Conservation (phyloP, 129 eudicot species). For the Lactuca sativa region DNA sequence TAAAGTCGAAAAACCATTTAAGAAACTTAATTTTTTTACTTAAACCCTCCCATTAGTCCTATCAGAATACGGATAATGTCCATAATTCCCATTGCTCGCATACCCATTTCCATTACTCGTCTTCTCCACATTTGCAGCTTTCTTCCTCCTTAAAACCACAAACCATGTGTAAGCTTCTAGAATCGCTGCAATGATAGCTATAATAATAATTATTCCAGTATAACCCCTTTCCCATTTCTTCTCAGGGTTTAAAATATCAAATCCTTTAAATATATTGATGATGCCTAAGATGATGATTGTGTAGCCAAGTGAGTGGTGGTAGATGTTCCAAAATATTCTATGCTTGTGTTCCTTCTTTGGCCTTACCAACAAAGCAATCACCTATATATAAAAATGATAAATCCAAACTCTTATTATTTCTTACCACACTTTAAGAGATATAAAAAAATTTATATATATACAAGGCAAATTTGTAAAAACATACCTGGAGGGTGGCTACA, state of each 20-base stretch:
- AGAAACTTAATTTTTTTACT: conserved; percentile 14
- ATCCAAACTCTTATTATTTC: not conserved
- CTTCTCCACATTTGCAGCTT: conserved; percentile 43
- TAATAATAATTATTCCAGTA: conserved; percentile 46
- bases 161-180: conserved; percentile 65
- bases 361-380: conserved; percentile 75
- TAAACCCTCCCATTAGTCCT: conserved; percentile 51
- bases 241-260: conserved; percentile 65
- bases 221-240: conserved; percentile 69
- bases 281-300: conserved; percentile 61
- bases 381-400: conserved; percentile 35
- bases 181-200: conserved; percentile 48
- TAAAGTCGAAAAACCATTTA: conserved; percentile 19
- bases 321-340: conserved; percentile 78
- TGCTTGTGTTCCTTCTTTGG: conserved; percentile 83
- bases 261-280: conserved; percentile 71
- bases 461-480: not conserved
- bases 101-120: conserved; percentile 39
- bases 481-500: conserved; percentile 77
- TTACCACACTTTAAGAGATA: too few species aligned
- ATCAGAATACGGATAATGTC: conserved; percentile 40
- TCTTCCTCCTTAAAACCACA: conserved; percentile 61
- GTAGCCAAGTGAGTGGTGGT: conserved; percentile 79
- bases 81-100: conserved; percentile 29
- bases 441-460: too few species aligned